A percentile compares a stretch with the other conserved stretches of the same genome.
phyloP scores from a whole-genome alignment of 305 asterid genomes.

The Solanum hybrid region DNA sequence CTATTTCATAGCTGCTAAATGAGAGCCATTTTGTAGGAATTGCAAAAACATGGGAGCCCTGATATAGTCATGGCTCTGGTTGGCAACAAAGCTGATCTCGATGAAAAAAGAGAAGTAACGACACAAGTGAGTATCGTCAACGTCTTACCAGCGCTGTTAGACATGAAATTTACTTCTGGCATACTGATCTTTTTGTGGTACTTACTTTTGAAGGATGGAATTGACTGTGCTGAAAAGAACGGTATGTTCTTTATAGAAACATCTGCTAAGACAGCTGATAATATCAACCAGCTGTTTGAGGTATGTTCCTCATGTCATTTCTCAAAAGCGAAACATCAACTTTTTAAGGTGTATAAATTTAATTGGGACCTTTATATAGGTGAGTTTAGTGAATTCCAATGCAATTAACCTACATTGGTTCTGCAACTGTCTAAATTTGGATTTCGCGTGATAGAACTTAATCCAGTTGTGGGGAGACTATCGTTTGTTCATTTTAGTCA shows the following conservation, averaged over 20 bases:
- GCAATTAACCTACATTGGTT: not conserved
- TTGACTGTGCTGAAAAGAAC: conserved; percentile 80
- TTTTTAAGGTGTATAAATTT: not conserved
- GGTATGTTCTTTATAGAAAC: conserved; percentile 98
- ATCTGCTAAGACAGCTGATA: conserved; percentile 99
- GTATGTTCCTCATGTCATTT: conserved; percentile 25
- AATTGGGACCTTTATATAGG: not conserved
- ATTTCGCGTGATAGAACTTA: not conserved
- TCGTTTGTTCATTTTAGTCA: not conserved
- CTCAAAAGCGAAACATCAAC: not conserved
- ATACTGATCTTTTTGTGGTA: not conserved
- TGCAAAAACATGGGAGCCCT: conserved; percentile 95
- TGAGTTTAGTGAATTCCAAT: not conserved
- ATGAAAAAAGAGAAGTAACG: conserved; percentile 77
- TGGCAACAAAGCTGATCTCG: conserved; percentile 96
- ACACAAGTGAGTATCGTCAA: conserved; percentile 48
- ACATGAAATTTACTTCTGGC: not conserved
- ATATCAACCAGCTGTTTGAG: conserved; percentile 98
- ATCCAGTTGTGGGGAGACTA: not conserved
- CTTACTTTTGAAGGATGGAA: conserved; percentile 53
- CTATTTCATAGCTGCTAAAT: not conserved
- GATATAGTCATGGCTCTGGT: conserved; percentile 95
- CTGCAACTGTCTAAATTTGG: not conserved
- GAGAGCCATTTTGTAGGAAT: conserved; percentile 37
- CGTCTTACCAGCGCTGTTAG: not conserved